phyloP scores from a whole-genome alignment of 2,329 filamentous ascomycete species.

The Cladophialophora exuberans region DNA sequence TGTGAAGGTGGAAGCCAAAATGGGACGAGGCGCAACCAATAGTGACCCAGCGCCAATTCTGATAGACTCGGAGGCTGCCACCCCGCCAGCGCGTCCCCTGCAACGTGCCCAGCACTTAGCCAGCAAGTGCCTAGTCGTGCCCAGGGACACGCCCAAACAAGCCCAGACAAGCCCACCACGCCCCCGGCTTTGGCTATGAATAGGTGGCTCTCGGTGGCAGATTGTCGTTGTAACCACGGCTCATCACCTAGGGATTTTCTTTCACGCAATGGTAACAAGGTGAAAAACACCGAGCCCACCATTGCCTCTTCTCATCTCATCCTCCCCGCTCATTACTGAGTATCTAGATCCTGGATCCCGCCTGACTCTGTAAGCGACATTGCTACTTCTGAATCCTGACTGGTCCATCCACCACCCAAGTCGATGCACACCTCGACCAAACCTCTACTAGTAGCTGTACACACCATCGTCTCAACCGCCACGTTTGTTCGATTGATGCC shows the following conservation, averaged over 20 bases:
- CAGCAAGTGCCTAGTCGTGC: no score
- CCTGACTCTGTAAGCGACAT: slow-evolving; percentile 12
- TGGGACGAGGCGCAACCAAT: slow-evolving; percentile 19
- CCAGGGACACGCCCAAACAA: no score
- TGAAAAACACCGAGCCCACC: slow-evolving; percentile 1
- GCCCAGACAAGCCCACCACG: no score
- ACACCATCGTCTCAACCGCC: slow-evolving; percentile 17
- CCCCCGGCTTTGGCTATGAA: slow-evolving; percentile 2
- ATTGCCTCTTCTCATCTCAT: slow-evolving; percentile 11
- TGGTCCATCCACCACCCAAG: no score
- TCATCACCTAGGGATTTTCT: not conserved
- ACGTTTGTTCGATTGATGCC: not conserved
- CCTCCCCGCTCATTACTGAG: slow-evolving; percentile 2
- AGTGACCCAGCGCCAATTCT: not conserved
- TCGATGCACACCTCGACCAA: no score
- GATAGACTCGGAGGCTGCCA: slow-evolving; percentile 10
- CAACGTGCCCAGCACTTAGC: no score
- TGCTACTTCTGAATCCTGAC: slow-evolving; percentile 13
- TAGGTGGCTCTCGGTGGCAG: no score
- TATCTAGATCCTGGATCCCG: slow-evolving; percentile 18
- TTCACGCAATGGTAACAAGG: not conserved
- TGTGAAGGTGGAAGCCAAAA: slow-evolving; percentile 16
- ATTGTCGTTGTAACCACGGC: no score
- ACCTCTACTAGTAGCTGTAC: not conserved
- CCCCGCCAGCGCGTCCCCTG: no score